These are phyloP conservation scores for Alnus glutinosa DNA, from an alignment of 306 rosid species.

Conservation along the genomic window DNA sequence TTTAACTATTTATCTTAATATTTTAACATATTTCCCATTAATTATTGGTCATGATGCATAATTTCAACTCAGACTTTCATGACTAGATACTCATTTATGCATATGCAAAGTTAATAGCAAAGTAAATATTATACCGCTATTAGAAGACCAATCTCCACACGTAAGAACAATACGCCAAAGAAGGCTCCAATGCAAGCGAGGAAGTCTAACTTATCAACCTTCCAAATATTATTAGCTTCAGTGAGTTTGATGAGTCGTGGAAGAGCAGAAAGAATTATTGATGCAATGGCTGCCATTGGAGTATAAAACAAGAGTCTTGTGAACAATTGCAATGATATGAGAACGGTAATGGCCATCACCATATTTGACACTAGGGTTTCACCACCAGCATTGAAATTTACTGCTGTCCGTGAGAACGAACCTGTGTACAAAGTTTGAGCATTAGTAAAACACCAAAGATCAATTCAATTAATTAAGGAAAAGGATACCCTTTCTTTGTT, in stretches of 20 bases:
- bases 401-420: constrained; percentile 76
- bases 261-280: constrained; percentile 79
- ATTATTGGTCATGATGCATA: too few relatives aligned
- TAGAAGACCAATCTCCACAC: constrained; percentile 74
- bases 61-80: too few relatives aligned
- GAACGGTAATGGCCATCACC: constrained; percentile 71
- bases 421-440: constrained; percentile 43
- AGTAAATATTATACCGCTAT: constrained; percentile 48
- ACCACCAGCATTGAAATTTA: constrained; percentile 75
- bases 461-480: neutral
- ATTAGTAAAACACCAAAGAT: too few relatives aligned
- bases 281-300: constrained; percentile 71
- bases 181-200: constrained; percentile 71
- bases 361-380: constrained; percentile 67
- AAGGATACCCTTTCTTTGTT: neutral
- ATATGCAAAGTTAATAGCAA: neutral
- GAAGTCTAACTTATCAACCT: constrained; percentile 76
- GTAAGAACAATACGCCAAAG: constrained; percentile 70
- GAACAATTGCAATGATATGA: constrained; percentile 54
- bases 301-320: constrained; percentile 77
- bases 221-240: constrained; percentile 72
- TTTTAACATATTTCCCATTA: too few relatives aligned
- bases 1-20: too few relatives aligned
- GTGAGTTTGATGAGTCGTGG: constrained; percentile 64
- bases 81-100: too few relatives aligned